Percentiles rank a stretch among this genome's conserved stretches.
Conservation (phyloP, 305 asterid genomes). For the Nicotiana rustica region DNA sequence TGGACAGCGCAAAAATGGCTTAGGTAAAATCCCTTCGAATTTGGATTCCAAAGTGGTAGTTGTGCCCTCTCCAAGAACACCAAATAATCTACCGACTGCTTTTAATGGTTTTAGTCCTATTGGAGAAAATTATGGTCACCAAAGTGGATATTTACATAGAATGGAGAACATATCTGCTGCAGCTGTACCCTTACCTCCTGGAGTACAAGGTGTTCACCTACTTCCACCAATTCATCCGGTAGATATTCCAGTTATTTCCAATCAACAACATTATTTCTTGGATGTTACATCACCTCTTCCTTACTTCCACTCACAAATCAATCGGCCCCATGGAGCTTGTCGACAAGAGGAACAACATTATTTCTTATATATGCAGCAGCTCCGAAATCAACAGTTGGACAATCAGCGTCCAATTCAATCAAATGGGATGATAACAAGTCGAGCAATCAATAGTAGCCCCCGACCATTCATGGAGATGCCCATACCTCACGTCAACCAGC, state of each 20-base stretch:
- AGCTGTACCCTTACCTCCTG: slow-evolving; percentile 22
- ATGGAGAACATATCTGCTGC: slow-evolving; percentile 29
- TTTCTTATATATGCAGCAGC: slow-evolving; percentile 34
- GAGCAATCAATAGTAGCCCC: slow-evolving; percentile 15
- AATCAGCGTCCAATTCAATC: slow-evolving; percentile 13
- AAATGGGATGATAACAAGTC: slow-evolving; percentile 19
- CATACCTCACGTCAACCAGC: slow-evolving; percentile 13
- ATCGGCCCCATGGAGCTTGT: slow-evolving; percentile 29
- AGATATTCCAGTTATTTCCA: slow-evolving; percentile 26
- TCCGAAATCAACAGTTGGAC: slow-evolving; percentile 3
- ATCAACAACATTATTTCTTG: slow-evolving; percentile 28
- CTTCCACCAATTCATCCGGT: slow-evolving; percentile 24
- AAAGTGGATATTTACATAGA: slow-evolving; percentile 32
- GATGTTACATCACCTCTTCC: slow-evolving; percentile 25
- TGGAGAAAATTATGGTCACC: slow-evolving; percentile 14
- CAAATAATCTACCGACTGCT: slow-evolving; percentile 17
- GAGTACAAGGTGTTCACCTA: slow-evolving; percentile 31
- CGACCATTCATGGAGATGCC: slow-evolving; percentile 32
- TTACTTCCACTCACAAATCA: slow-evolving; percentile 31
- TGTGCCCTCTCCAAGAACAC: slow-evolving; percentile 14
- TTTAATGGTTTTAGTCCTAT: slow-evolving; percentile 27
- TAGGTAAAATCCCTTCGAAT: slow-evolving; percentile 16
- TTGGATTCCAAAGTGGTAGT: slow-evolving; percentile 26
- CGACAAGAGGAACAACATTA: slow-evolving; percentile 34
- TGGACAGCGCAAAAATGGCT: slow-evolving; percentile 26